Conservation (phyloP, 352 stramenopile species). For the Phytophthora pseudosyringae region DNA sequence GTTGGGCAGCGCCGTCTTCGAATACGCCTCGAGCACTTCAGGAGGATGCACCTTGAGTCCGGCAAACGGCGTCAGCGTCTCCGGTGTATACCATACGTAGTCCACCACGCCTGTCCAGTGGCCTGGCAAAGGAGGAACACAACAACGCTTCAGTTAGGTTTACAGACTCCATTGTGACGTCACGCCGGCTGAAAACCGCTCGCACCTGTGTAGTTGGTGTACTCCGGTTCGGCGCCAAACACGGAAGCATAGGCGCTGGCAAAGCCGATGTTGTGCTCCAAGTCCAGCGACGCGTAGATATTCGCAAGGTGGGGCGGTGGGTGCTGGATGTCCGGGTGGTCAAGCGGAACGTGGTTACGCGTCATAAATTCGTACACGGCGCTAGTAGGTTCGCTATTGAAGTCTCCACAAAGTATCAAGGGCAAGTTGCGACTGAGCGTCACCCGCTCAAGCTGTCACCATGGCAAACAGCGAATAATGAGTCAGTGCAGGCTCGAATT, state of each 20-base stretch:
- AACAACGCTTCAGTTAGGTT: constrained; percentile 7
- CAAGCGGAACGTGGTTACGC: constrained; percentile 79
- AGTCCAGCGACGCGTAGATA: constrained; percentile 75
- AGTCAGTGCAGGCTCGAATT: constrained; percentile 4
- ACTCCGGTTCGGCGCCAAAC: constrained; percentile 95
- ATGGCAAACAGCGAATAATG: neutral
- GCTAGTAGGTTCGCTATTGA: constrained; percentile 97
- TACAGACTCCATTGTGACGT: neutral
- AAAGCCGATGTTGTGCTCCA: constrained; percentile 95
- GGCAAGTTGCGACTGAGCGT: constrained; percentile 84
- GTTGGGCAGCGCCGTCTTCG: constrained; percentile 94
- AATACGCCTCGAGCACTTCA: constrained; percentile 86
- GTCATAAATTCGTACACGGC: constrained; percentile 98
- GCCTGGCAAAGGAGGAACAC: constrained; percentile 36
- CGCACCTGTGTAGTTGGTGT: constrained; percentile 98
- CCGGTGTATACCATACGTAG: constrained; percentile 98
- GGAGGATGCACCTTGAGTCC: constrained; percentile 94
- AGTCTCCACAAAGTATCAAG: constrained; percentile 98
- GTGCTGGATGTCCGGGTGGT: constrained; percentile 94
- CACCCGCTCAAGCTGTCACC: constrained; percentile 73
- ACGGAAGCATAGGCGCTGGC: constrained; percentile 96
- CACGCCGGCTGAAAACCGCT: neutral
- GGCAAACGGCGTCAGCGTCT: constrained; percentile 93
- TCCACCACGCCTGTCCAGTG: constrained; percentile 96
- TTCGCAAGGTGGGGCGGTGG: constrained; percentile 66